A percentile compares a stretch with the other conserved stretches of the same genome.
Conservation (phyloP, 768 basidiomycete species). For the Suillus weaverae region DNA sequence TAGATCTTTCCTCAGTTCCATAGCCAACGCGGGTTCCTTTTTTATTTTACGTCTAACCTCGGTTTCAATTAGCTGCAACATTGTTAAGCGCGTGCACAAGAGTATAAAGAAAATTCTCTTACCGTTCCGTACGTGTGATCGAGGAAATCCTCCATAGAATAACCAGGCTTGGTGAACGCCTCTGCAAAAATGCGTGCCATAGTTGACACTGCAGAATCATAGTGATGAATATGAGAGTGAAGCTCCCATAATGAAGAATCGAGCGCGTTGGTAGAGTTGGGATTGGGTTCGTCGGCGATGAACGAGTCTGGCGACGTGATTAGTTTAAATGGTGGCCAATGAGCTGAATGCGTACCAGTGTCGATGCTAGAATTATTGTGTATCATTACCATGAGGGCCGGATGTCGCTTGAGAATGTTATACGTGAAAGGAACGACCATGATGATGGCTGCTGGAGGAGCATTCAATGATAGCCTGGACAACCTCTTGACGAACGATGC, state of each 20-base stretch:
- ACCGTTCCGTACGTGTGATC: conserved; percentile 92
- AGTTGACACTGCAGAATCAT: conserved; percentile 85
- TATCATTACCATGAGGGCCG: conserved; percentile 90
- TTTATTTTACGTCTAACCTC: conserved; percentile 79
- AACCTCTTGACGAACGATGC: conserved; percentile 95
- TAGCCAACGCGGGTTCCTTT: conserved; percentile 65
- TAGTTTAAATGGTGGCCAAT: neutral
- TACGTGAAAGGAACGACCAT: conserved; percentile 93
- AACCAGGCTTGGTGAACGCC: conserved; percentile 91
- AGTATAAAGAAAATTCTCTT: conserved; percentile 22
- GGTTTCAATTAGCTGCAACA: conserved; percentile 76
- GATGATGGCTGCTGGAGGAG: conserved; percentile 88
- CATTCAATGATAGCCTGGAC: conserved; percentile 76
- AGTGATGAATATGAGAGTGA: conserved; percentile 73
- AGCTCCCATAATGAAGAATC: conserved; percentile 95
- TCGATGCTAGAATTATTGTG: conserved; percentile 53
- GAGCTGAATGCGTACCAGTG: conserved; percentile 32
- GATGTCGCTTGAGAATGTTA: conserved; percentile 90
- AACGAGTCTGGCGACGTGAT: conserved; percentile 62
- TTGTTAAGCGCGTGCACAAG: conserved; percentile 7
- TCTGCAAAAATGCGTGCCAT: conserved; percentile 84
- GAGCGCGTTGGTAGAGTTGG: conserved; percentile 74
- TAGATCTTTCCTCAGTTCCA: conserved; percentile 37
- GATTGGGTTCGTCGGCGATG: conserved; percentile 62
- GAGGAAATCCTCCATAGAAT: conserved; percentile 92